Conservation (phyloP, 108 stramenopile genomes). For the Aurantiochytrium sp. region DNA sequence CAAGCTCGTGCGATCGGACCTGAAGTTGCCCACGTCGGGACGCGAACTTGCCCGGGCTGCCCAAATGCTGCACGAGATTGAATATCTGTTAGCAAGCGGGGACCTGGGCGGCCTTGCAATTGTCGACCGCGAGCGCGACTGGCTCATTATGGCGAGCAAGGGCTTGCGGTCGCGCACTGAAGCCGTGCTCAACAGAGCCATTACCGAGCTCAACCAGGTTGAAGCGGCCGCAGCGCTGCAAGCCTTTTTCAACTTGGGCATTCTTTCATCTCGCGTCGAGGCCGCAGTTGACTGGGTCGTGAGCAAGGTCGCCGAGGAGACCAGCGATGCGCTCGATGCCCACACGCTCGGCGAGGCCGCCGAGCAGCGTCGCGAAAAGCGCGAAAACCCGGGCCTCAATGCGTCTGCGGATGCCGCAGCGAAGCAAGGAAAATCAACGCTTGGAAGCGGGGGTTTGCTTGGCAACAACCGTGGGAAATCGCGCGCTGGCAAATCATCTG, state of each 20-base stretch:
- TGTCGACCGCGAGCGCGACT: not conserved
- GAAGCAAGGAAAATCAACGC: not conserved
- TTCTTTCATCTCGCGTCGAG: not conserved
- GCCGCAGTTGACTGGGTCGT: slow-evolving; percentile 14
- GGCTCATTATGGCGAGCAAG: not conserved
- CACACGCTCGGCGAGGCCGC: not conserved
- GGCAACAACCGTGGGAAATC: not conserved
- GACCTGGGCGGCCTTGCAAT: not conserved
- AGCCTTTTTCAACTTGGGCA: slow-evolving; percentile 13
- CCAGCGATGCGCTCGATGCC: not conserved
- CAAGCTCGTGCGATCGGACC: not conserved
- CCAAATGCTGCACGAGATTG: slow-evolving; percentile 6
- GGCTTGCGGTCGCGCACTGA: not conserved
- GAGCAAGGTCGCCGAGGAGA: slow-evolving; percentile 6
- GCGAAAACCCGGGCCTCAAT: not conserved
- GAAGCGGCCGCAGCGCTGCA: slow-evolving; percentile 5
- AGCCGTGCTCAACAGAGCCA: not conserved
- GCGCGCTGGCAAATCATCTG: not conserved
- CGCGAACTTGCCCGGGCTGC: not conserved
- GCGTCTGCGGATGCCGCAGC: not conserved
- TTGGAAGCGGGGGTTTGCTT: not conserved
- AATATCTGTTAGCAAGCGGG: not conserved
- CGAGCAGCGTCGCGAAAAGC: not conserved
- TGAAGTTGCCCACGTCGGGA: not conserved
- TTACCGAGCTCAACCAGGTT: not conserved